Conservation (phyloP, 768 basidiomycete genomes). For the Suillus subaureus region DNA sequence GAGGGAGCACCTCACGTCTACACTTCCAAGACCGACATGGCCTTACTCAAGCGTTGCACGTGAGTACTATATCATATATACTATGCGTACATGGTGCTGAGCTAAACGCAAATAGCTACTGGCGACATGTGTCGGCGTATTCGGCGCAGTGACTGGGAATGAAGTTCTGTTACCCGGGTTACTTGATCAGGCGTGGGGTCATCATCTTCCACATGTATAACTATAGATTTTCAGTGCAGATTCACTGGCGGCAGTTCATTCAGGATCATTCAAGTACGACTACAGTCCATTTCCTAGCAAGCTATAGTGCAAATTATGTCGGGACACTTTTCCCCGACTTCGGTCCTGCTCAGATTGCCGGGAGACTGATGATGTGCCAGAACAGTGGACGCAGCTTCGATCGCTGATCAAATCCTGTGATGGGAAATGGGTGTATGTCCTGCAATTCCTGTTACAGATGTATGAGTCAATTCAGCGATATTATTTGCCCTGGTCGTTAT, state of each 20-base stretch:
- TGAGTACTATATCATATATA: constrained; percentile 18
- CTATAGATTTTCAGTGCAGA: background rate
- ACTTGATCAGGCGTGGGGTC: background rate
- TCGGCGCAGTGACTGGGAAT: background rate
- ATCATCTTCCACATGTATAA: background rate
- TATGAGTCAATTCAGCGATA: constrained; percentile 22
- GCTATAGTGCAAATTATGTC: constrained; percentile 27
- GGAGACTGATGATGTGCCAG: constrained; percentile 31
- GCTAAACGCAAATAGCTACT: background rate
- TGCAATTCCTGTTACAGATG: background rate
- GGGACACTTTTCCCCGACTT: constrained; percentile 42
- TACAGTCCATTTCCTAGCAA: background rate
- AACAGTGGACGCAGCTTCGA: constrained; percentile 31
- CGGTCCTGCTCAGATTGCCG: constrained; percentile 24
- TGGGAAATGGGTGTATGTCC: constrained; percentile 40
- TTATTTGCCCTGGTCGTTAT: constrained; percentile 26
- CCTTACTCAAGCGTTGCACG: constrained; percentile 39
- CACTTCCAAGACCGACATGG: constrained; percentile 29
- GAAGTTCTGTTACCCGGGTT: background rate
- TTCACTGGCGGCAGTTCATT: background rate
- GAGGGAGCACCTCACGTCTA: constrained; percentile 33
- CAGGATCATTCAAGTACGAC: background rate
- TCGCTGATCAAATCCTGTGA: constrained; percentile 36
- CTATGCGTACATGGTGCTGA: background rate
- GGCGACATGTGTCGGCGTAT: background rate